Evolutionary conservation across 2,329 filamentous ascomycete genomes (phyloP).

Genomic region (Aureobasidium leucospermi): DNA sequence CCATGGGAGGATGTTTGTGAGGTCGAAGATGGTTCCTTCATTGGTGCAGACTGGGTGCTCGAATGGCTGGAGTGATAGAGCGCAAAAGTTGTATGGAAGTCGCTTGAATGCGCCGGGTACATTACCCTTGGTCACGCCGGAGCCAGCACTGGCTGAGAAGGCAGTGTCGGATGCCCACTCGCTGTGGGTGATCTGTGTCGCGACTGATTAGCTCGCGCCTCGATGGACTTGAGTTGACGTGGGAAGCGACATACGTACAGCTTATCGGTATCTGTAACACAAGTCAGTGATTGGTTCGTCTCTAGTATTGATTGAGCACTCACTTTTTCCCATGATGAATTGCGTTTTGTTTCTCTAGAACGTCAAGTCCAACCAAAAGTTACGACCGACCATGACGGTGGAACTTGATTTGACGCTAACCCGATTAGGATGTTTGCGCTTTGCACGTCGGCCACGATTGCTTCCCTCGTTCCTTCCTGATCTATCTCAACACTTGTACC

Average conservation of each 20-base stretch:
- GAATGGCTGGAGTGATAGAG: slow-evolving; percentile 91
- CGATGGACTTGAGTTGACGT: slow-evolving; percentile 7
- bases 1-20: slow-evolving; percentile 91
- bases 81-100: slow-evolving; percentile 96
- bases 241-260: slow-evolving; percentile 29
- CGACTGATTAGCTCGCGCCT: not conserved
- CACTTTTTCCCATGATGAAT: slow-evolving; percentile 22
- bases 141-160: slow-evolving; percentile 72
- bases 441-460: not conserved
- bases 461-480: not conserved
- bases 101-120: slow-evolving; percentile 67
- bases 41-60: slow-evolving; percentile 86
- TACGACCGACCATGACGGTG: not conserved
- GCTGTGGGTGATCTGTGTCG: slow-evolving; percentile 75
- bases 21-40: slow-evolving; percentile 84
- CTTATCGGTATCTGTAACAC: slow-evolving; percentile 28
- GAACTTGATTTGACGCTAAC: not conserved
- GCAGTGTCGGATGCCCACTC: slow-evolving; percentile 93
- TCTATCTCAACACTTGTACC: not conserved
- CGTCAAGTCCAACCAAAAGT: slow-evolving; percentile 6
- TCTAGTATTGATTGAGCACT: not conserved
- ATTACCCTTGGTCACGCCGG: slow-evolving; percentile 52
- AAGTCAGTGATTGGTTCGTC: not conserved
- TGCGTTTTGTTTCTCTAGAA: not conserved
- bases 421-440: not conserved